Conservation (phyloP, 306 rosid genomes). For the Malus fusca region DNA sequence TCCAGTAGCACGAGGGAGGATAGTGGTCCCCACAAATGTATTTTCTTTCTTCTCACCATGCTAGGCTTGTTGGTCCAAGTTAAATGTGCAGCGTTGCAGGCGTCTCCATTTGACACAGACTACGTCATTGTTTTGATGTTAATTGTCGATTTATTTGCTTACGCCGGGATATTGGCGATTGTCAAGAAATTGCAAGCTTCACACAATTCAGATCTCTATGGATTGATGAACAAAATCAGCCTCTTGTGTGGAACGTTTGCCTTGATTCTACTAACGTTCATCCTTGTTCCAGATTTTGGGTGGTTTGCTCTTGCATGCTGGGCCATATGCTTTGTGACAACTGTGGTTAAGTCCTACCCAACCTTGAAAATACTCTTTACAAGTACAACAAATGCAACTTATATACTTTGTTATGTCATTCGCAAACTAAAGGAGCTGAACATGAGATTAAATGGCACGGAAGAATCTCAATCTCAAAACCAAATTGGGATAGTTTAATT, state of each 20-base stretch:
- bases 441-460: not conserved
- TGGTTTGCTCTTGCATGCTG: not conserved
- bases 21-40: no score
- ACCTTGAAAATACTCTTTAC: not conserved
- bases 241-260: not conserved
- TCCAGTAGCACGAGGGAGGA: no score
- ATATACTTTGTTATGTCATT: not conserved
- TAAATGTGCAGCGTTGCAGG: not conserved
- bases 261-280: not conserved
- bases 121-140: not conserved
- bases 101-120: not conserved
- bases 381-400: not conserved
- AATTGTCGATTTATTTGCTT: not conserved
- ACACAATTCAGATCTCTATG: not conserved
- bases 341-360: not conserved
- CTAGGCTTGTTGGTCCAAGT: not conserved
- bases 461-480: not conserved
- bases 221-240: not conserved
- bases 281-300: not conserved
- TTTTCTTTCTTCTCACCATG: not conserved
- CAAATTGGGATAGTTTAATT: not conserved
- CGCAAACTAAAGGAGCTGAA: not conserved
- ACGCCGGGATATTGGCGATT: not conserved
- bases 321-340: not conserved
- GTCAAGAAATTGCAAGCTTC: not conserved